Evolutionary conservation across 768 basidiomycete genomes (phyloP).

Genomic region (Lactarius evosmus): DNA sequence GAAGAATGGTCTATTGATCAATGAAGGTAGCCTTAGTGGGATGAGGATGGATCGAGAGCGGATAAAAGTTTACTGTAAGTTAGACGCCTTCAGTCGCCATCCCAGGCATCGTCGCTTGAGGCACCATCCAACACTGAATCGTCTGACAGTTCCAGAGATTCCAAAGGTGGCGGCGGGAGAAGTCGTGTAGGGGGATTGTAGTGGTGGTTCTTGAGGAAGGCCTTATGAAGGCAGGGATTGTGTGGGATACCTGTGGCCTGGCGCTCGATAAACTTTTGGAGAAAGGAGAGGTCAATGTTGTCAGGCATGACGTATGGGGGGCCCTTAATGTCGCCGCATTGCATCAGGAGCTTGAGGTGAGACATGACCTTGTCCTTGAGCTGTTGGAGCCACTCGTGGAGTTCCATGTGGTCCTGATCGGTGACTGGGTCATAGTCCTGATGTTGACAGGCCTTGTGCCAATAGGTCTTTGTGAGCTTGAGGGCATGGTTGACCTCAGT

Average conservation of each 20-base stretch:
- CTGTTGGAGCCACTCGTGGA: constrained; percentile 85
- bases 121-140: constrained; percentile 23
- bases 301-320: constrained; percentile 82
- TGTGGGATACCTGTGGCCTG: constrained; percentile 71
- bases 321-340: constrained; percentile 82
- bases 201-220: constrained; percentile 23
- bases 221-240: constrained; percentile 66
- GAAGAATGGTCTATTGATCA: constrained; percentile 12
- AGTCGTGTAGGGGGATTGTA: constrained; percentile 11
- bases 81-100: constrained; percentile 16
- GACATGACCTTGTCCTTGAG: constrained; percentile 89
- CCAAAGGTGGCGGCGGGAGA: constrained; percentile 13
- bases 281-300: constrained; percentile 70
- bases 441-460: constrained; percentile 70
- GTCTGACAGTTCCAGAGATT: constrained; percentile 27
- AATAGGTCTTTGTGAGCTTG: constrained; percentile 82
- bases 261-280: constrained; percentile 79
- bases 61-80: constrained; percentile 15
- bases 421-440: constrained; percentile 84
- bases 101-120: constrained; percentile 24
- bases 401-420: constrained; percentile 86
- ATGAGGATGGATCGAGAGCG: not conserved
- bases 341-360: constrained; percentile 81
- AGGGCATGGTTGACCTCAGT: constrained; percentile 75
- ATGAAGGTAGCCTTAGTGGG: not conserved